Evolutionary conservation across 2,329 filamentous ascomycete species (phyloP), one percentile per base, ranked within the genome.

Genomic region (Claviceps sp.): DNA sequence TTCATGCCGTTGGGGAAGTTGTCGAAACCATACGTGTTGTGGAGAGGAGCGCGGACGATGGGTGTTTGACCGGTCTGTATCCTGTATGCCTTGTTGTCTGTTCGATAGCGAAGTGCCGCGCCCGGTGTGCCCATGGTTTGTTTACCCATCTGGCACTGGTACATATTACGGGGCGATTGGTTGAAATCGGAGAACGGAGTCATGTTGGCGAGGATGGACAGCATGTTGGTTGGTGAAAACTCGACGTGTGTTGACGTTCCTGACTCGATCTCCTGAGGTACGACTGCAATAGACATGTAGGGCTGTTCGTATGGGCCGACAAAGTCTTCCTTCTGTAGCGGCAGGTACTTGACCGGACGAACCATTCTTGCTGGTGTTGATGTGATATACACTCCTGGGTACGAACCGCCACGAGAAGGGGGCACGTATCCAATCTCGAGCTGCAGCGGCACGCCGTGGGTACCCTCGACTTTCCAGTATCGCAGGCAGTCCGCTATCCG

Each of bases 131-230:
- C 93, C 93, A 98, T 98, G 0, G 91, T 90, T 72, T 98, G 93
- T 68, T 98, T 98, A 72, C 88, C 89, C 93, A 97, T 97, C 75
- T 97, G 93, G 72, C 90, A 96, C 66, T 95, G 88, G 67, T 97
- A 98, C 91, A 97, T 97, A 71, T 98, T 98, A 78, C 93, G 79
- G 1, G 93, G 93, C 14, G 90, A 96, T 69, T 98, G 93, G 70
- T 98, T 98, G 72, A 95, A 95, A 66, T 98, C 88, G 47, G 91
- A 96, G 71, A 98, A 98, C 3, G 93, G 93, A 0, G 93, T 98
- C 85, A 96, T 95, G 70, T 97, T 97, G 62, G 93, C 93, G 50
- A 98, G 78, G 58, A 98, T 97, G 7, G 91, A 97, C 26, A 98
- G 80, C 58, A 98, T 97, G 69, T 97, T 93, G 37, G 93, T 98